Evolutionary conservation across 192 early-diverging fungal genomes (phyloP).

Genomic region (Mortierella hygrophila): DNA sequence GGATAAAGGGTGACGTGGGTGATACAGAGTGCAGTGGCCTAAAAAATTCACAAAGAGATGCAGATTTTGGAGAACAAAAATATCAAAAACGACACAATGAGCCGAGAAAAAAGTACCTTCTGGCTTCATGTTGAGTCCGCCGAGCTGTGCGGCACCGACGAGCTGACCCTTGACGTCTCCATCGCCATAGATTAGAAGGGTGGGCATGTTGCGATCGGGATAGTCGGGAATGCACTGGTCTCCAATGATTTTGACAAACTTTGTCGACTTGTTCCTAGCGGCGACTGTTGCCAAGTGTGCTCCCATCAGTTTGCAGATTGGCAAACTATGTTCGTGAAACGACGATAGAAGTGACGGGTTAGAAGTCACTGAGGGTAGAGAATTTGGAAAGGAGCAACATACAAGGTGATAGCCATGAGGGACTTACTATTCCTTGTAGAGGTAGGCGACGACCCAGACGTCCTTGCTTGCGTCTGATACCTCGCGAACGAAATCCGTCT

Average conservation of each 20-base stretch:
- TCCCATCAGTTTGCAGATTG: constrained; percentile 88
- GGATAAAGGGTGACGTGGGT: neutral
- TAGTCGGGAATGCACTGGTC: constrained; percentile 97
- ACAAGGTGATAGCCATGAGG: neutral
- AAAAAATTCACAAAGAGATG: neutral
- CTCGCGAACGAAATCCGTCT: constrained; percentile 91
- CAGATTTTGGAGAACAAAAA: no score
- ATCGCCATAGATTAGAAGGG: constrained; percentile 91
- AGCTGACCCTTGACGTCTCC: constrained; percentile 90
- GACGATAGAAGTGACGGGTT: constrained; percentile 7
- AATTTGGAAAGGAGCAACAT: neutral
- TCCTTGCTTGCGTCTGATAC: constrained; percentile 92
- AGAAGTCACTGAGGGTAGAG: neutral
- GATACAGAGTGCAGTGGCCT: no score
- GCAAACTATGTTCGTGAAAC: constrained; percentile 74
- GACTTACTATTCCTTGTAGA: constrained; percentile 73
- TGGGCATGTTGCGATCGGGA: constrained; percentile 90
- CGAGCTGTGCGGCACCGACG: constrained; percentile 82
- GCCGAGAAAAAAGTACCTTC: constrained; percentile 58
- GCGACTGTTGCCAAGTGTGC: constrained; percentile 81
- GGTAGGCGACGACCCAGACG: constrained; percentile 71
- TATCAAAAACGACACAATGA: neutral
- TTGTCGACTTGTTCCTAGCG: constrained; percentile 82
- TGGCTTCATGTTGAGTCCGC: constrained; percentile 84
- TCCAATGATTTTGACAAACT: constrained; percentile 94